These are phyloP conservation scores for Sporothrix pseudoabietina DNA, from an alignment of 2,329 filamentous ascomycete genomes.

Conservation along the genomic window DNA sequence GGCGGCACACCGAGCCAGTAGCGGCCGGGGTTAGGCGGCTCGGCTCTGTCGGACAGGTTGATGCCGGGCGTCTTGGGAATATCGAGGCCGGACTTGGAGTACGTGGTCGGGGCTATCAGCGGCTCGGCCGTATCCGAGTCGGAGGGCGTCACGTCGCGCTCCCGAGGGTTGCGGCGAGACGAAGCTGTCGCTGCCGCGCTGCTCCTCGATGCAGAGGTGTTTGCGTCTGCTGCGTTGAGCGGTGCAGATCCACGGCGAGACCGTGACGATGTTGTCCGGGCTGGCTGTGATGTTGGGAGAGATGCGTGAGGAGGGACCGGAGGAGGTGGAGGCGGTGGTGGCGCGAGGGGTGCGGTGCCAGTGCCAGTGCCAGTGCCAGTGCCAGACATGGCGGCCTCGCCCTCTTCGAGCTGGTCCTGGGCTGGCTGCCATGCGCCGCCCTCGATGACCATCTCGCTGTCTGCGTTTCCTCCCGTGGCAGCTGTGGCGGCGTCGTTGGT, in stretches of 20 bases:
- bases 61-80: slow-evolving; percentile 80
- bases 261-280: neutral
- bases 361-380: slow-evolving; percentile 52
- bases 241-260: neutral
- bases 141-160: slow-evolving; percentile 67
- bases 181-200: neutral
- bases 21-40: slow-evolving; percentile 65
- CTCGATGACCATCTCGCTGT: slow-evolving; percentile 63
- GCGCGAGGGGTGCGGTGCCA: slow-evolving; percentile 52
- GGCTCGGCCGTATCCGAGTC: slow-evolving; percentile 73
- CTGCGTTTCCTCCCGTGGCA: neutral
- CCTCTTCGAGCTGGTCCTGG: slow-evolving; percentile 67
- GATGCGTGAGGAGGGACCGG: slow-evolving; percentile 40
- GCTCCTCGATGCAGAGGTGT: neutral
- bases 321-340: slow-evolving; percentile 65
- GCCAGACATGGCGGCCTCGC: slow-evolving; percentile 76
- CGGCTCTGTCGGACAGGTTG: slow-evolving; percentile 45
- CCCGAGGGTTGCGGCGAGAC: slow-evolving; percentile 39
- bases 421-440: slow-evolving; percentile 50
- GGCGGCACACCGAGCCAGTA: slow-evolving; percentile 87
- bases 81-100: slow-evolving; percentile 65
- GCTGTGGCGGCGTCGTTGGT: neutral
- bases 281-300: neutral
- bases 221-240: neutral
- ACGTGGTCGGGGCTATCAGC: slow-evolving; percentile 62